Evolutionary conservation across 768 basidiomycete genomes (phyloP), one percentile per base, ranked within the genome.

Genomic region (Suillus brevipes): DNA sequence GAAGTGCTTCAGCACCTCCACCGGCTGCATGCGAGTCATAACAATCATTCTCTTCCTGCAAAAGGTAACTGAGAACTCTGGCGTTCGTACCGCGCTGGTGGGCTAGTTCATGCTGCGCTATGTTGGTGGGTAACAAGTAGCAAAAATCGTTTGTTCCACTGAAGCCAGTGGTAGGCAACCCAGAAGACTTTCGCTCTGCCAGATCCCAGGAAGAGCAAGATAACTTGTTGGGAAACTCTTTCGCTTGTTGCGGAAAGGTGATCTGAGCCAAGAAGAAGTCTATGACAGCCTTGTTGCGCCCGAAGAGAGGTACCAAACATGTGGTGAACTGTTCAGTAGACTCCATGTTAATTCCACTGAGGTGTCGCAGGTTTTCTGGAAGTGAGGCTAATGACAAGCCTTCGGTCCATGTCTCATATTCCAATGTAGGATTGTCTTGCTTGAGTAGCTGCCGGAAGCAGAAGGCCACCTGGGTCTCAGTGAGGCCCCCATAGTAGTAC

Each of bases 61-160:
- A 37, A 12, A 72, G 69, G 57, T 72, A 66, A 0, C 65, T 42
- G 9, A 73, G 52, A 13, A 71, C 84, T 76, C 43, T 74, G 0
- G 84, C 84, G 50, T 83, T 85, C 3, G 82, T 85, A 43, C 75
- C 70, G 1, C 66, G 69, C 62, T 84, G 82, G 23, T 74, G 73
- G 7, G 73, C 69, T 0, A 78, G 78, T 60, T 83, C 82, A 16
- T 31, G 60, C 18, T 72, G 71, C 5, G 49, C 55, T 25, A 70
- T 73, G n/a, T 63, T 65, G 1, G 64, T 36, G 2, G 72, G 72
- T 13, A 73, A 40, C 3, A 73, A 40, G 58, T 69, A 70, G n/a
- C 73, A 74, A 38, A 79, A 79, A 64, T 86, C 85, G 58, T 86
- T 87, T 1, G 85, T 87, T 8, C 84, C 85, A 58, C 84, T 86